These are phyloP conservation scores for Odontarrhena argentea DNA, from an alignment of 345 rosid genomes.

Conservation along the genomic window DNA sequence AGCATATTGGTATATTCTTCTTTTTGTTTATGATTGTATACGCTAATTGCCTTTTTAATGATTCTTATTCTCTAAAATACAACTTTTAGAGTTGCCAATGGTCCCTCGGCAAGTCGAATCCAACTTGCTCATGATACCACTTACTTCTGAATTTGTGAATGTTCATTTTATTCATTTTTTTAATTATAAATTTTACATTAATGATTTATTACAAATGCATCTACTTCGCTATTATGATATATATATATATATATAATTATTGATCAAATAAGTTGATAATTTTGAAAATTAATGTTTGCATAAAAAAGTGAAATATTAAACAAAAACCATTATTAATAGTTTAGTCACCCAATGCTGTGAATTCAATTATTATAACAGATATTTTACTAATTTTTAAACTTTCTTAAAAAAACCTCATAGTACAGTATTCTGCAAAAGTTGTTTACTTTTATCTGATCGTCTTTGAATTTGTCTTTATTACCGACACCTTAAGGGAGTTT, in stretches of 20 bases:
- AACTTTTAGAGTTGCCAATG: constrained; percentile 29
- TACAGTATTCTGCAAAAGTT: neutral
- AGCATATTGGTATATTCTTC: constrained; percentile 38
- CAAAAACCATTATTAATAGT: no score
- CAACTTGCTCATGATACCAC: constrained; percentile 19
- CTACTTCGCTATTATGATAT: neutral
- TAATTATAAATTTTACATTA: neutral
- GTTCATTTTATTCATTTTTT: constrained; percentile 16
- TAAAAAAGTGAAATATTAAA: no score
- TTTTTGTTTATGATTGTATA: constrained; percentile 12
- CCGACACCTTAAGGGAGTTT: neutral
- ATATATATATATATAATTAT: neutral
- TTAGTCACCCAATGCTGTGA: no score
- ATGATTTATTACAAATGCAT: neutral
- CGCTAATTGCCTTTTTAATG: constrained; percentile 14
- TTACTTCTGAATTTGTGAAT: constrained; percentile 1
- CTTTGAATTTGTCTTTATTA: constrained; percentile 7
- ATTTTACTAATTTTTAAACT: no score
- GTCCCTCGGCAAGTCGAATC: constrained; percentile 28
- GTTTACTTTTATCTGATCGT: neutral
- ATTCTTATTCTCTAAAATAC: constrained; percentile 25
- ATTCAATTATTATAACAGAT: no score
- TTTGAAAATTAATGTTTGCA: no score
- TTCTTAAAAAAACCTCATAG: no score
- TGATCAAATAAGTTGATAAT: no score